These are phyloP conservation scores for Pleomassaria siparia DNA, from an alignment of 2,329 filamentous ascomycete species.

Conservation along the genomic window DNA sequence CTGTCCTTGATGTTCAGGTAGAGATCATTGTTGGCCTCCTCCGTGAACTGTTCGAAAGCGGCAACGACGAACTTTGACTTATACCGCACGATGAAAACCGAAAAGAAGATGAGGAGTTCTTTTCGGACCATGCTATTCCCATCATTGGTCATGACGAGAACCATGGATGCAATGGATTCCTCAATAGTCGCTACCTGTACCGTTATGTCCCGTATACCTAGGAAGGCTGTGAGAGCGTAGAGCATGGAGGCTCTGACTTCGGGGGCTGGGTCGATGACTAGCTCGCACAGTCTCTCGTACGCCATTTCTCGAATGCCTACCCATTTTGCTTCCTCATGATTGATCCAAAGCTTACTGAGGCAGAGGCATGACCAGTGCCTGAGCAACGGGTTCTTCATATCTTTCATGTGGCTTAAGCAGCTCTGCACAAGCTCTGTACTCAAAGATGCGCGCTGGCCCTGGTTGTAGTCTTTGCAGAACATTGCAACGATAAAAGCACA, in stretches of 20 bases:
- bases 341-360: conserved; percentile 90
- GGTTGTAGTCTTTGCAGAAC: conserved; percentile 92
- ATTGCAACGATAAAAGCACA: conserved; percentile 97
- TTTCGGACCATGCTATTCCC: conserved; percentile 93
- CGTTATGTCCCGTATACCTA: conserved; percentile 90
- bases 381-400: conserved; percentile 83
- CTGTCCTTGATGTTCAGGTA: conserved; percentile 23
- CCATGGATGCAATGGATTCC: conserved; percentile 83
- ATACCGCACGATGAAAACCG: conserved; percentile 85
- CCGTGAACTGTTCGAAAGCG: conserved; percentile 84
- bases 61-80: conserved; percentile 90
- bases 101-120: conserved; percentile 91
- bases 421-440: conserved; percentile 87
- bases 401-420: conserved; percentile 79
- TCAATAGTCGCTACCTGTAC: conserved; percentile 89
- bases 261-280: conserved; percentile 82
- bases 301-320: conserved; percentile 87
- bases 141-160: conserved; percentile 90
- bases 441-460: conserved; percentile 88
- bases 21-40: conserved; percentile 61
- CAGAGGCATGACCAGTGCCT: conserved; percentile 96
- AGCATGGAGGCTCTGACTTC: conserved; percentile 94
- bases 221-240: conserved; percentile 88
- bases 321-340: conserved; percentile 93
- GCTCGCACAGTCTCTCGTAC: conserved; percentile 74